Percentiles rank a stretch among this genome's conserved stretches.
Conservation (phyloP, 208 protist genomes). For the Trypanosomatidae sp. region DNA sequence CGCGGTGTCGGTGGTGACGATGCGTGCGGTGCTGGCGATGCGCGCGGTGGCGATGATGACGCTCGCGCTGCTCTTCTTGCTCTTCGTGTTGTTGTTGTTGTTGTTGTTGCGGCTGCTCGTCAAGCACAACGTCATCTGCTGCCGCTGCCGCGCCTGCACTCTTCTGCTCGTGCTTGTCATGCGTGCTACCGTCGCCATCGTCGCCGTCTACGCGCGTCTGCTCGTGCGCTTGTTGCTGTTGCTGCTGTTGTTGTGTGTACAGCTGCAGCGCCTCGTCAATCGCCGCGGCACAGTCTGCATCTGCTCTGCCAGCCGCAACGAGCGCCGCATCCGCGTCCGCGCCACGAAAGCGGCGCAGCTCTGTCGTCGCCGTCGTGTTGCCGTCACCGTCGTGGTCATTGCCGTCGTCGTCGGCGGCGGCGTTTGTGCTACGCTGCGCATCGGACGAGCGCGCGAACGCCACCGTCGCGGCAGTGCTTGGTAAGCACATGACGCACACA, state of each 20-base stretch:
- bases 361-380: no score
- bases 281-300: slow-evolving; percentile 32
- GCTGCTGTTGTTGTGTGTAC: slow-evolving; percentile 5
- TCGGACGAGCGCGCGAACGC: slow-evolving; percentile 28
- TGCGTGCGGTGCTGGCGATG: no score
- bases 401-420: no score
- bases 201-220: not conserved
- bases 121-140: not conserved
- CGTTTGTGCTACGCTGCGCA: slow-evolving; percentile 18
- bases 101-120: slow-evolving; percentile 3
- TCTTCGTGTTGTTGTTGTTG: slow-evolving; percentile 9
- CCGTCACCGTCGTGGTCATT: no score
- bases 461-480: slow-evolving; percentile 24
- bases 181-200: not conserved
- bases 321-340: slow-evolving; percentile 16
- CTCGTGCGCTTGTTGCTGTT: not conserved
- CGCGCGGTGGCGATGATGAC: no score
- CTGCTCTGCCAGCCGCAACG: slow-evolving; percentile 12
- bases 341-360: no score
- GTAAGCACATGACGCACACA: slow-evolving; percentile 46
- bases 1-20: no score
- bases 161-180: not conserved
- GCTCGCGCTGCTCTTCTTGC: no score
- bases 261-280: slow-evolving; percentile 22
- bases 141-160: not conserved